Percentiles rank a stretch among this genome's conserved stretches.
Conservation (phyloP, 208 protist species). For the Strigomonas culicis region DNA sequence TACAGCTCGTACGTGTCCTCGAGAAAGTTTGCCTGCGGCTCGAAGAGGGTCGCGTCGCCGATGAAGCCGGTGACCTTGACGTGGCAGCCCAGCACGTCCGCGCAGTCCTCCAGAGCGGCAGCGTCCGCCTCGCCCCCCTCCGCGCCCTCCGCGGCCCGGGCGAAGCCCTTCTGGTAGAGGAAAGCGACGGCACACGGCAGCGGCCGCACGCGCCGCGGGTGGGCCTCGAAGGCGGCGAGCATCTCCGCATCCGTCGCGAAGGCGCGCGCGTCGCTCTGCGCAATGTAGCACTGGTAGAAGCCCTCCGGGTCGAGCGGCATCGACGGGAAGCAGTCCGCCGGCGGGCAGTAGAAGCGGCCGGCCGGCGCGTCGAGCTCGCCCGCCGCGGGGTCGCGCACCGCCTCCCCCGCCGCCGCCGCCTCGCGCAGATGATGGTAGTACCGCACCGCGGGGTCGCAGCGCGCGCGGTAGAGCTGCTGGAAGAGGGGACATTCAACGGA, state of each 20-base stretch:
- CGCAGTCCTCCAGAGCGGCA: constrained; percentile 22
- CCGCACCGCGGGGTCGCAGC: constrained; percentile 51
- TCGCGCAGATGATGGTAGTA: constrained; percentile 50
- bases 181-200: constrained; percentile 66
- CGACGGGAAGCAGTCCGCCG: constrained; percentile 29
- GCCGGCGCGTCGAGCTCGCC: background rate
- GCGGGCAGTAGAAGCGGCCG: constrained; percentile 19
- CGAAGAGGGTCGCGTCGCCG: constrained; percentile 25
- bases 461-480: constrained; percentile 49
- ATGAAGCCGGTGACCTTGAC: constrained; percentile 40
- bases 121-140: constrained; percentile 3
- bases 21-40: background rate
- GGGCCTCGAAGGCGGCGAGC: constrained; percentile 17
- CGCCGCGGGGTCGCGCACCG: background rate
- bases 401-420: background rate
- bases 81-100: constrained; percentile 40
- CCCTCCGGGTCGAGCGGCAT: constrained; percentile 21
- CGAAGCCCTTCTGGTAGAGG: constrained; percentile 20
- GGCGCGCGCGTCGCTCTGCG: constrained; percentile 13
- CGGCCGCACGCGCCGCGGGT: constrained; percentile 25
- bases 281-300: constrained; percentile 39
- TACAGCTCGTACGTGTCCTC: constrained; percentile 16
- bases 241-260: constrained; percentile 43
- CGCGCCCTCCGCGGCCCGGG: constrained; percentile 9
- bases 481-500: constrained; percentile 45